Conservation (phyloP, 2,329 filamentous ascomycete genomes). For the Metarhizium humberi region DNA sequence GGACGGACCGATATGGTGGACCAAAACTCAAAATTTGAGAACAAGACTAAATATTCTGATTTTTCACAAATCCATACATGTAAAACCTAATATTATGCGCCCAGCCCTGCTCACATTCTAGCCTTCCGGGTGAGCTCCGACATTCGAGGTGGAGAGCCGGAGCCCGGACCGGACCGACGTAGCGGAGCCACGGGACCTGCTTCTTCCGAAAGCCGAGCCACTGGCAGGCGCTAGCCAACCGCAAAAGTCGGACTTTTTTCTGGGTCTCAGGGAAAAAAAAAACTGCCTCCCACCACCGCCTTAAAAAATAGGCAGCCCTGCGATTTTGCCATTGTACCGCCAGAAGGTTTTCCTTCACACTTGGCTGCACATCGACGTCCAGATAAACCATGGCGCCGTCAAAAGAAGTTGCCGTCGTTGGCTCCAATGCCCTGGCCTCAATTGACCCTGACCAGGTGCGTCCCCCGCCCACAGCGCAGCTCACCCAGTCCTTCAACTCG, state of each 20-base stretch:
- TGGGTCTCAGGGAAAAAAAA: background rate
- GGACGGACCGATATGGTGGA: no score
- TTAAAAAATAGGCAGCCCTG: constrained; percentile 3
- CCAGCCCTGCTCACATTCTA: background rate
- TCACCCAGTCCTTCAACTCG: constrained; percentile 2
- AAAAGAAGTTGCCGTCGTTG: constrained; percentile 26
- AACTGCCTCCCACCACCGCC: constrained; percentile 18
- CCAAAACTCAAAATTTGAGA: no score
- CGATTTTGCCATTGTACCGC: constrained; percentile 10
- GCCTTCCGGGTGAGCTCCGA: background rate
- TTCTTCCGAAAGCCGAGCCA: constrained; percentile 23
- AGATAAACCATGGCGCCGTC: constrained; percentile 28
- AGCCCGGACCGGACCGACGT: constrained; percentile 1
- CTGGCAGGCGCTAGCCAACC: constrained; percentile 11
- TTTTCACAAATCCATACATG: no score
- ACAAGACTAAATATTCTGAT: no score
- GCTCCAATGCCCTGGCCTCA: constrained; percentile 20
- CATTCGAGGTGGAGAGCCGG: constrained; percentile 1
- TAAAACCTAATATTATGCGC: background rate
- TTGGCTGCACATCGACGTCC: constrained; percentile 1
- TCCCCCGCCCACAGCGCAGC: constrained; percentile 5
- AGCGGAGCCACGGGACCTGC: constrained; percentile 17
- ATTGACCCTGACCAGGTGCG: constrained; percentile 34
- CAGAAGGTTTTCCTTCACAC: constrained; percentile 5
- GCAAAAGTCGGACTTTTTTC: constrained; percentile 19